Percentiles rank a stretch among this genome's conserved stretches.
These are phyloP conservation scores for Emericellopsis terricola DNA, from an alignment of 495 filamentous ascomycete species.

Conservation along the genomic window DNA sequence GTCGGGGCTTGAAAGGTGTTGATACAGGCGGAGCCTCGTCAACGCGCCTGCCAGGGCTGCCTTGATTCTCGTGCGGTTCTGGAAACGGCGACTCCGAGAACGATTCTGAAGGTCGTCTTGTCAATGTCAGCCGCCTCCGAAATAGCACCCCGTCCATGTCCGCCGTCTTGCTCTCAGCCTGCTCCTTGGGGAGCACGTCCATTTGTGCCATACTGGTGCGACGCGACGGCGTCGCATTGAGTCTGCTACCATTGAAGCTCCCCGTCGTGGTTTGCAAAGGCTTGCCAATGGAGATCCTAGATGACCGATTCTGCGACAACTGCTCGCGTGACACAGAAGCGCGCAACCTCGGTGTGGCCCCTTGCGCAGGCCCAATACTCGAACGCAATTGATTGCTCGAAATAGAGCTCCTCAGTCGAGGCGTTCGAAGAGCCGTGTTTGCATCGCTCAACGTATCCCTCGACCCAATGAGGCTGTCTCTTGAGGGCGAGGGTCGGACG, in stretches of 20 bases:
- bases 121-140: background rate
- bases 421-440: background rate
- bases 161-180: background rate
- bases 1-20: conserved; percentile 9
- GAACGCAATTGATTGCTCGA: background rate
- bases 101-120: background rate
- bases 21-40: conserved; percentile 5
- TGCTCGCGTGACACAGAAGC: conserved; percentile 23
- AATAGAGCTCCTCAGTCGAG: background rate
- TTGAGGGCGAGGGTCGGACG: conserved; percentile 11
- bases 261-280: background rate
- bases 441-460: background rate
- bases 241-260: background rate
- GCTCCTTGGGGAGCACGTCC: background rate
- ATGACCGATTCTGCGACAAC: conserved; percentile 6
- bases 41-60: conserved; percentile 4
- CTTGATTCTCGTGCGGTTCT: background rate
- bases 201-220: background rate
- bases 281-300: background rate
- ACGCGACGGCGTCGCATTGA: background rate
- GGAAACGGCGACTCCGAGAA: background rate
- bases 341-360: conserved; percentile 23
- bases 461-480: conserved; percentile 9
- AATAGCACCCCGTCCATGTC: conserved; percentile 1
- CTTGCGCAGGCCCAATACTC: conserved; percentile 1